Conservation (phyloP, 805 yeast species). For the Ogataea kodamae region DNA sequence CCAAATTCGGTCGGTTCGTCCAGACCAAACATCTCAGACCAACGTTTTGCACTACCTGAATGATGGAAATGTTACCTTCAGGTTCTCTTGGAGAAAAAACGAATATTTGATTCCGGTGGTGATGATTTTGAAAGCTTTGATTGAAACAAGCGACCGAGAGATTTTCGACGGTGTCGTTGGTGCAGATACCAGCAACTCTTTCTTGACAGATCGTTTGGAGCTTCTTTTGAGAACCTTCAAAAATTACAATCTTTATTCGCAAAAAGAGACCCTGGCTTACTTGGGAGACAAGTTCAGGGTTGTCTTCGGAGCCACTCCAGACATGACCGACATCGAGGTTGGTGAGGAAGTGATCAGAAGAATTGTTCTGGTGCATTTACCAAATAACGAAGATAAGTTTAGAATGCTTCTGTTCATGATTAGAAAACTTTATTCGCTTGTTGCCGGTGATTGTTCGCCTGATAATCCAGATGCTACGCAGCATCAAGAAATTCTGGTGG, state of each 20-base stretch:
- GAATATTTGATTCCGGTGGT: conserved; percentile 92
- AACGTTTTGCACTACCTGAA: conserved; percentile 93
- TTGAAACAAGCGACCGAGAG: conserved; percentile 90
- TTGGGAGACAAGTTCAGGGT: conserved; percentile 95
- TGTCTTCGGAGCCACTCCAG: conserved; percentile 85
- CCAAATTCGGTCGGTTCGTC: conserved; percentile 90
- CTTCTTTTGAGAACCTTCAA: conserved; percentile 85
- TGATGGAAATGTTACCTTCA: conserved; percentile 94
- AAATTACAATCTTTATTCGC: conserved; percentile 70
- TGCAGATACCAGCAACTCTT: conserved; percentile 78
- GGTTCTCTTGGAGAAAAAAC: conserved; percentile 96
- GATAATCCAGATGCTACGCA: conserved; percentile 99
- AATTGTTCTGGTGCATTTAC: conserved; percentile 86
- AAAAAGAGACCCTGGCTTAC: conserved; percentile 87
- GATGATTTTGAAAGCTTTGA: conserved; percentile 86
- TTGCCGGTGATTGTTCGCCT: conserved; percentile 94
- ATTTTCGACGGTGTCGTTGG: conserved; percentile 96
- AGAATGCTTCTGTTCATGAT: conserved; percentile 89
- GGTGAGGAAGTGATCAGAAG: conserved; percentile 80
- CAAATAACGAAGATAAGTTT: conserved; percentile 73
- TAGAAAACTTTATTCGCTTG: conserved; percentile 88
- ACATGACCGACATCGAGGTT: conserved; percentile 83
- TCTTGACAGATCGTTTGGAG: conserved; percentile 97
- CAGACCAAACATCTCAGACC: conserved; percentile 96
- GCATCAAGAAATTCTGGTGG: conserved; percentile 93